phyloP scores from a whole-genome alignment of 345 rosid species.

The Lepidium aucheri region DNA sequence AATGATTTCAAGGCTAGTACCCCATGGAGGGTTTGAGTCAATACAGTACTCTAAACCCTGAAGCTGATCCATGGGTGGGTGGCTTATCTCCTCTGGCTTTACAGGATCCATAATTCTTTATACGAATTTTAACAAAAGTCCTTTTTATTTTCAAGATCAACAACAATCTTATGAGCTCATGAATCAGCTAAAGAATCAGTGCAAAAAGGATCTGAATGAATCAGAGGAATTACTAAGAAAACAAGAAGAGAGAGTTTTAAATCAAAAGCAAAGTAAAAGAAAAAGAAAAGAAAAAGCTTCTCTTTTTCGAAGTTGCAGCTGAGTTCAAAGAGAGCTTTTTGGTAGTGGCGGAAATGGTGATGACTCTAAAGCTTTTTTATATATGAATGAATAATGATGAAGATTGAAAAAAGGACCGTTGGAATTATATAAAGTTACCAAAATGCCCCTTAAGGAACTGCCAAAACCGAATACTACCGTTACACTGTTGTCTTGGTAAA shows the following conservation, averaged over 20 bases:
- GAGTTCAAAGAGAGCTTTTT: slow-evolving; percentile 20
- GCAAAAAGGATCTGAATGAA: slow-evolving; percentile 12
- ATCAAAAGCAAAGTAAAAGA: background rate
- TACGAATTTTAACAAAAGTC: background rate
- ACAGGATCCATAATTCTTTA: slow-evolving; percentile 56
- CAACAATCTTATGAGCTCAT: slow-evolving; percentile 6
- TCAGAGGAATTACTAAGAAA: slow-evolving; percentile 9
- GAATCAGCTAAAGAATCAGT: slow-evolving; percentile 5
- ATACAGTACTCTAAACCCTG: slow-evolving; percentile 97
- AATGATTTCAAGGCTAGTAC: slow-evolving; percentile 28
- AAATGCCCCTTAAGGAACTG: slow-evolving; percentile 31
- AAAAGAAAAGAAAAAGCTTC: background rate
- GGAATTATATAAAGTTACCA: background rate
- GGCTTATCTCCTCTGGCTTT: slow-evolving; percentile 83
- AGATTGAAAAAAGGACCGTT: slow-evolving; percentile 18
- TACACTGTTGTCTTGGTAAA: slow-evolving; percentile 24
- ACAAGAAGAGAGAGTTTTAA: background rate
- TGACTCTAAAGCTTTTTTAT: background rate
- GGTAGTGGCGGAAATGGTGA: slow-evolving; percentile 28
- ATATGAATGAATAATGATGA: background rate
- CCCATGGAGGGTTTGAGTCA: slow-evolving; percentile 99
- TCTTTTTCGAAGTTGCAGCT: slow-evolving; percentile 22
- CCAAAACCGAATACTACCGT: slow-evolving; percentile 32
- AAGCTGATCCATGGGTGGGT: slow-evolving; percentile 96
- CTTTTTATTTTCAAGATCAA: background rate